Evolutionary conservation across 768 basidiomycete species (phyloP).

Genomic region (Auriscalpium orientale): DNA sequence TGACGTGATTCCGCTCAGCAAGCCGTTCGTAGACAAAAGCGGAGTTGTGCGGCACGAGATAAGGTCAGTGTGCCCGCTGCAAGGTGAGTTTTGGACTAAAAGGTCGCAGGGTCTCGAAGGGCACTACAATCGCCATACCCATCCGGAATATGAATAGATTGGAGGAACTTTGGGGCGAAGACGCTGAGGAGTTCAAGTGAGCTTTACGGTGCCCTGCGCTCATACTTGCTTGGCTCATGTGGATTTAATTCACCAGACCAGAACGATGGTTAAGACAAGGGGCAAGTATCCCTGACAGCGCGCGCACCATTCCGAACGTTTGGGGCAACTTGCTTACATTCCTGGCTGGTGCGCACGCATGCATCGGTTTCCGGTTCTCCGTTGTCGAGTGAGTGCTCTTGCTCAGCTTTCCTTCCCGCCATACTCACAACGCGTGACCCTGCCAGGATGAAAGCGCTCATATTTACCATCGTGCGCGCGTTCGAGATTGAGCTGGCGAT

Average conservation of each 20-base stretch:
- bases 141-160: slow-evolving; percentile 7
- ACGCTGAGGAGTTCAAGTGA: slow-evolving; percentile 19
- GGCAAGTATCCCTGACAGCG: slow-evolving; percentile 8
- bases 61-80: not conserved
- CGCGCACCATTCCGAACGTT: slow-evolving; percentile 6
- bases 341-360: slow-evolving; percentile 9
- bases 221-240: not conserved
- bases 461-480: slow-evolving; percentile 12
- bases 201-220: too few species aligned
- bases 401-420: not conserved
- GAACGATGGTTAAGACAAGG: slow-evolving; percentile 17
- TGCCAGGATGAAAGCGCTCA: slow-evolving; percentile 13
- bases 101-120: slow-evolving; percentile 1
- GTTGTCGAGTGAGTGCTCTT: slow-evolving; percentile 10
- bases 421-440: not conserved
- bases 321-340: slow-evolving; percentile 12
- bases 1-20: slow-evolving; percentile 8
- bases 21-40: slow-evolving; percentile 14
- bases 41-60: slow-evolving; percentile 10
- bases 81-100: not conserved
- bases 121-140: slow-evolving; percentile 6
- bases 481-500: slow-evolving; percentile 7
- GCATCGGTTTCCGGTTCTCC: slow-evolving; percentile 15
- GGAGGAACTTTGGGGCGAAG: slow-evolving; percentile 14
- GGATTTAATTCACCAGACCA: slow-evolving; percentile 1